A percentile compares a stretch with the other conserved stretches of the same genome.
phyloP scores from a whole-genome alignment of 164 flowering plant genomes.

The Cinnamomum chago region DNA sequence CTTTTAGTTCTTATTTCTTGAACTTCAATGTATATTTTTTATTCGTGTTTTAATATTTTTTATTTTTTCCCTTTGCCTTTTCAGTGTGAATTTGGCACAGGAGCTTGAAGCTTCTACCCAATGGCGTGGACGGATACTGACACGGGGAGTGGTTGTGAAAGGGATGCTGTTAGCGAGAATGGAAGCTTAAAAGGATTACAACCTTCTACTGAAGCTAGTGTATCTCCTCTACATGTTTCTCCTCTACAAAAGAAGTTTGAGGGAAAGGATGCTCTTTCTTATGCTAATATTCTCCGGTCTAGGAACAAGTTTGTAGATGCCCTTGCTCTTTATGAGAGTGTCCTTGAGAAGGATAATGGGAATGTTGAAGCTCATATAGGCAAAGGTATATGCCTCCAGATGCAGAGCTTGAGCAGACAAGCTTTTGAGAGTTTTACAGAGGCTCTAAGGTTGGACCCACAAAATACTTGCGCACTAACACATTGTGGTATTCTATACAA shows the following conservation, averaged over 20 bases:
- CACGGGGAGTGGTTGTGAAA: slow-evolving; percentile 33
- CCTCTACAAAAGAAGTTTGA: slow-evolving; percentile 42
- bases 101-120: slow-evolving; percentile 11
- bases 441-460: slow-evolving; percentile 80
- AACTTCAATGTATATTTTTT: too few relatives aligned
- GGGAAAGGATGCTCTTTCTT: slow-evolving; percentile 79
- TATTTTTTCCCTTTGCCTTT: background rate
- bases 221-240: slow-evolving; percentile 25
- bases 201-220: slow-evolving; percentile 31
- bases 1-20: too few relatives aligned
- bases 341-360: slow-evolving; percentile 60
- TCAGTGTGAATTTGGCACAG: slow-evolving; percentile 17
- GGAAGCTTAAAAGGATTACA: slow-evolving; percentile 37
- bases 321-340: slow-evolving; percentile 63
- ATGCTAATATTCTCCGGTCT: slow-evolving; percentile 86
- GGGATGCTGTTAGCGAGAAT: slow-evolving; percentile 34
- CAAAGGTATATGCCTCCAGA: slow-evolving; percentile 94
- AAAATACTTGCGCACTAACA: slow-evolving; percentile 91
- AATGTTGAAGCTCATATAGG: slow-evolving; percentile 91
- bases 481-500: slow-evolving; percentile 93
- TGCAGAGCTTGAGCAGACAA: slow-evolving; percentile 71
- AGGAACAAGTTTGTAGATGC: slow-evolving; percentile 95
- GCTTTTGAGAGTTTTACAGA: slow-evolving; percentile 91
- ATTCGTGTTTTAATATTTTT: background rate
- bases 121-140: slow-evolving; percentile 59